These are phyloP conservation scores for Elongisporangium anandrum DNA, from an alignment of 352 stramenopile genomes.

Conservation along the genomic window DNA sequence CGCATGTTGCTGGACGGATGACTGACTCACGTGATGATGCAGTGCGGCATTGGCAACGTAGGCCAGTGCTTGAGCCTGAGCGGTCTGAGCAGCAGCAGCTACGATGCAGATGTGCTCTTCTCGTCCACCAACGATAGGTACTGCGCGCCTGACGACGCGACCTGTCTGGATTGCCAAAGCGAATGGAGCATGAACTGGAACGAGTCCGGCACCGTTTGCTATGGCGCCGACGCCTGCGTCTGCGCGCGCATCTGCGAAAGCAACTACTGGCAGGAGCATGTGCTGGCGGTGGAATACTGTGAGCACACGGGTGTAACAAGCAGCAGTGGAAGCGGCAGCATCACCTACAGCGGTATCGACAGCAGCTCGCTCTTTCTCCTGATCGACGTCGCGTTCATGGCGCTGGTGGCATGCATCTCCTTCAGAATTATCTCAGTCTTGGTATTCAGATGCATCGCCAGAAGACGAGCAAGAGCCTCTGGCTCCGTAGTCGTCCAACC, in stretches of 20 bases:
- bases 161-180: slow-evolving; percentile 16
- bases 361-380: background rate
- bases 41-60: background rate
- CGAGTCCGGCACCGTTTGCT: slow-evolving; percentile 11
- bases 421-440: background rate
- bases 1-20: background rate
- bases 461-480: background rate
- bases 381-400: slow-evolving; percentile 11
- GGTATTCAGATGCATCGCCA: background rate
- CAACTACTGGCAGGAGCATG: slow-evolving; percentile 13
- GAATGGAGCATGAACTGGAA: slow-evolving; percentile 19
- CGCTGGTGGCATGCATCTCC: slow-evolving; percentile 10
- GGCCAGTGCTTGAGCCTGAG: background rate
- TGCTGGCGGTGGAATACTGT: slow-evolving; percentile 22
- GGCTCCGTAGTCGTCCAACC: background rate
- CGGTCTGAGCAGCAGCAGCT: background rate
- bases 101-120: slow-evolving; percentile 4
- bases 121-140: slow-evolving; percentile 28
- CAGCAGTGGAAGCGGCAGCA: slow-evolving; percentile 1
- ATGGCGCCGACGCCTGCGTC: slow-evolving; percentile 32
- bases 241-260: slow-evolving; percentile 35
- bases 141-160: slow-evolving; percentile 16
- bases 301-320: background rate
- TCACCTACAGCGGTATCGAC: background rate
- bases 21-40: background rate